Base-by-base conservation (phyloP, 2,329 filamentous ascomycete genomes). In the Phaeosphaeriaceae sp. region DNA sequence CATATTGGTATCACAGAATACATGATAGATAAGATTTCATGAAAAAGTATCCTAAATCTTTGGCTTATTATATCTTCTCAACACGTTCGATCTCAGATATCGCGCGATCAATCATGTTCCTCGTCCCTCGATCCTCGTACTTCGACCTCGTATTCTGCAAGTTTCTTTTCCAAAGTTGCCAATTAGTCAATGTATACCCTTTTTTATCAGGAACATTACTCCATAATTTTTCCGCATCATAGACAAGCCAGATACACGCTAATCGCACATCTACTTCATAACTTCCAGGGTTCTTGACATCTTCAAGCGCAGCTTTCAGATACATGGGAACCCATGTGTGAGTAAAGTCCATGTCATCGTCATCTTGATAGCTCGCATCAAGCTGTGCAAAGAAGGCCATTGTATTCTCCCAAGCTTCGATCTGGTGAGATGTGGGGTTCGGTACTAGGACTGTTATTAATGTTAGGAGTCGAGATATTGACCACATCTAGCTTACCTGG, bases 331-430 rank as follows among this genome's bases (percentile, higher is more conserved):
- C 50, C 38, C 45, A 46, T 3, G 42, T 51, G 11, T 30, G 15
- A 5, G 39, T 41, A 8, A 46, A 54, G 12, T 51, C 30, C 12
- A 56, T 23, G 13, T 15, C 4, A 3, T 46, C 21, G 1, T 50
- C 41, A 2, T 53, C 50, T 29, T 13, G 13, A 11, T 39, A 37
- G 33, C 36, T 47, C 15, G 50, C 41, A 30, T 56, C 54, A 8
- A 51, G 18, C 17, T 54, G 50, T 13, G 50, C 50, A 13, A 53
- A 47, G n/a, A 56, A 56, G 9, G 50, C 47, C 9, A 49, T 54
- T 15, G 44, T 41, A 15, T 51, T 56, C 15, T 54, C 50, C 47
- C 42, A 54, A 13, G 38, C 36, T 17, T 37, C 26, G 2, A 21
- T 35, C 35, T 54, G 34, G 29, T 52, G 37, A 18, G 40, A 38